Conservation (phyloP, 2,329 filamentous ascomycete species). For the Neonectria punicea region DNA sequence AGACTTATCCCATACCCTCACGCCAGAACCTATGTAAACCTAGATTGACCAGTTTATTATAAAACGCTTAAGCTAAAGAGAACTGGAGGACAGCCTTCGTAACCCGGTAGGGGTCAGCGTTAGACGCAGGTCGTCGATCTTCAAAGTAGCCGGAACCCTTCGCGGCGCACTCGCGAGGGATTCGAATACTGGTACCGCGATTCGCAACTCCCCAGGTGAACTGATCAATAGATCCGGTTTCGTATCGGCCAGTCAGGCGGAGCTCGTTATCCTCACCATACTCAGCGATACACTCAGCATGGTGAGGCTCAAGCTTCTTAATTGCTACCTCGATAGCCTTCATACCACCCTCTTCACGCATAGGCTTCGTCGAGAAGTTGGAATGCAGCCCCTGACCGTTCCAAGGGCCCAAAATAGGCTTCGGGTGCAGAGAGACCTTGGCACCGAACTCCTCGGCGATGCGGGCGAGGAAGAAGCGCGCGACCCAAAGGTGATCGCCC, state of each 20-base stretch:
- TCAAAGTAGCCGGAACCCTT: slow-evolving; percentile 97
- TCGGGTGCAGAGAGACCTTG: slow-evolving; percentile 94
- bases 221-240: slow-evolving; percentile 92
- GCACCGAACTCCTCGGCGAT: slow-evolving; percentile 97
- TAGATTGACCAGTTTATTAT: slow-evolving; percentile 17
- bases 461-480: slow-evolving; percentile 83
- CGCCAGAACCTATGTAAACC: slow-evolving; percentile 28
- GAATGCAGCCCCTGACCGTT: slow-evolving; percentile 59
- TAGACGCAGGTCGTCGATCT: slow-evolving; percentile 83
- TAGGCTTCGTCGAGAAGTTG: slow-evolving; percentile 92
- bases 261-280: slow-evolving; percentile 97
- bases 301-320: slow-evolving; percentile 83
- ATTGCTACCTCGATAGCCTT: slow-evolving; percentile 90
- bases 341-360: slow-evolving; percentile 92
- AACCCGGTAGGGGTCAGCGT: slow-evolving; percentile 86
- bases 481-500: slow-evolving; percentile 95
- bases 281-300: slow-evolving; percentile 87
- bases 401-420: slow-evolving; percentile 73
- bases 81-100: slow-evolving; percentile 73
- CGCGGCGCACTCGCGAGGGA: slow-evolving; percentile 84
- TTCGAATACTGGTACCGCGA: slow-evolving; percentile 93
- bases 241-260: slow-evolving; percentile 91
- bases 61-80: slow-evolving; percentile 32
- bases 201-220: slow-evolving; percentile 94
- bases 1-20: slow-evolving; percentile 28